phyloP scores from a whole-genome alignment of 2,329 filamentous ascomycete genomes.

The Gnomoniopsis sp. region DNA sequence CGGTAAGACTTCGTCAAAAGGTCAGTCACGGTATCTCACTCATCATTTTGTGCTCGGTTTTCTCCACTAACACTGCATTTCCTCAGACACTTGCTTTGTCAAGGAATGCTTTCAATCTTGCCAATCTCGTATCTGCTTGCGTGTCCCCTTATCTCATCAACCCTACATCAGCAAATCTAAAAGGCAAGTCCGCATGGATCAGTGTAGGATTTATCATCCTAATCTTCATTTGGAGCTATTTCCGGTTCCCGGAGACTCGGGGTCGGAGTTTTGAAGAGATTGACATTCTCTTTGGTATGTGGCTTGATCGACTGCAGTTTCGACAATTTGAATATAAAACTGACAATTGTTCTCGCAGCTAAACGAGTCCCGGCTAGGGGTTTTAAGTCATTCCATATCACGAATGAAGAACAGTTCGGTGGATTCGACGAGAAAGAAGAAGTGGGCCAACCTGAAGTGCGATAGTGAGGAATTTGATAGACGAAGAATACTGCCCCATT shows the following conservation, averaged over 20 bases:
- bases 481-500: too few relatives aligned
- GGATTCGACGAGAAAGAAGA: not conserved
- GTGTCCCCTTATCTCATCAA: conserved; percentile 6
- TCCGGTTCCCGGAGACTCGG: conserved; percentile 1
- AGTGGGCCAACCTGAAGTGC: too few relatives aligned
- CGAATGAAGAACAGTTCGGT: not conserved
- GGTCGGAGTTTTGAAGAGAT: conserved; percentile 7
- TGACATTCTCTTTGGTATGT: conserved; percentile 5
- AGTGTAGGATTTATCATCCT: not conserved
- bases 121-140: not conserved
- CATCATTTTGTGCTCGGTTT: too few relatives aligned
- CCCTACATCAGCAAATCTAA: not conserved
- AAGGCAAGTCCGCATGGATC: conserved; percentile 2
- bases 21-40: not conserved
- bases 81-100: not conserved
- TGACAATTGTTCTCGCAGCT: not conserved
- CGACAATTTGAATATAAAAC: not conserved
- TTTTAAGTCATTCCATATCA: not conserved
- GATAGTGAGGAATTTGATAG: too few relatives aligned
- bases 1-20: not conserved
- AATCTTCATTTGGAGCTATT: conserved; percentile 1
- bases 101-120: conserved; percentile 4
- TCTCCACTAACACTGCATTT: not conserved
- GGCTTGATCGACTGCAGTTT: too few relatives aligned
- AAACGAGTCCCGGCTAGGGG: not conserved